Evolutionary conservation across 495 filamentous ascomycete species (phyloP), one percentile per base, ranked within the genome.

Genomic region (Echria macrotheca): DNA sequence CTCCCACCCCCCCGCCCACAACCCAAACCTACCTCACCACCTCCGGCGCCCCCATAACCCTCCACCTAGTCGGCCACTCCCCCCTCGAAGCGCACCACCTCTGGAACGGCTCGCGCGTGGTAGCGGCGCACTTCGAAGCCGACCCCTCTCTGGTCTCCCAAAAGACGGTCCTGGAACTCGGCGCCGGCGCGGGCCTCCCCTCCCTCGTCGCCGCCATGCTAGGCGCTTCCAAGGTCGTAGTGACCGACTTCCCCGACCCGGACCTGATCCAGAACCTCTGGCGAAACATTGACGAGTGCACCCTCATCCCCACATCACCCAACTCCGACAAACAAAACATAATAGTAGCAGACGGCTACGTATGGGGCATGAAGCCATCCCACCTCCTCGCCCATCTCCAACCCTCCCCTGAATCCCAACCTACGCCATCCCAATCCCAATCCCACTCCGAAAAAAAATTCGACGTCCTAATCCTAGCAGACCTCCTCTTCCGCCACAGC

Each of bases 21-120:
- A 79, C 74, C 47, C 79, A 82, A 46, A 73, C 78, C 31, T 81
- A 95, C 72, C 77, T 72, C 18, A 61, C 50, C 21, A 24, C 22
- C 31, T 11, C 42, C 10, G 85, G 85, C 25, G 67, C 79, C 49
- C 73, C 69, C 3, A 74, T 96, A 46, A 78, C 71, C 49, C 77
- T 97, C 50, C 81, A 84, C 57, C 80, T 97, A 5, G 89, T 97
- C 29, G 91, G 91, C 40, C 83, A 88, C 67, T 91, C 85, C 73
- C 88, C 91, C 8, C 76, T 95, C 18, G 95, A 94, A 79, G 91
- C 88, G 4, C 87, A 97, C 66, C 78, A 86, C 40, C 81, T 97
- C 8, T 97, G 91, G 91, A 89, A 96, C 66, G 91, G 86, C 44
- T 80, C 83, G 44, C 82, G 83, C 17, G 77, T 83, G 9, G 77